Conservation (phyloP, 2,329 filamentous ascomycete species). For the Hirsutella thompsonii region DNA sequence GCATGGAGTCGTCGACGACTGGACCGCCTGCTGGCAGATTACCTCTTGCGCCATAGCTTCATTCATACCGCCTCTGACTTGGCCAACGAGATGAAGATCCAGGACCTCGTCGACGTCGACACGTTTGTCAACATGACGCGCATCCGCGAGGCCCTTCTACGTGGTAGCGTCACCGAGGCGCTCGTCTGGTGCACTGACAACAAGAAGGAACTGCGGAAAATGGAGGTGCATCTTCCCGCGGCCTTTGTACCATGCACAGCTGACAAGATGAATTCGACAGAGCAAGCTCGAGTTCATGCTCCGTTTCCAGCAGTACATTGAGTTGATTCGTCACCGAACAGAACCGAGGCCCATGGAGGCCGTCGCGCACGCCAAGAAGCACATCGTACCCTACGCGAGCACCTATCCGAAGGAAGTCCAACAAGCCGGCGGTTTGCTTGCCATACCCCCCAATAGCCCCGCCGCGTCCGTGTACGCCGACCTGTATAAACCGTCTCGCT, state of each 20-base stretch:
- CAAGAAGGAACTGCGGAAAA: slow-evolving; percentile 81
- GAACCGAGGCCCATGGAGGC: slow-evolving; percentile 59
- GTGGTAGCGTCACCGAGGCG: slow-evolving; percentile 63
- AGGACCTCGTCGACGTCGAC: slow-evolving; percentile 74
- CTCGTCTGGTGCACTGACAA: slow-evolving; percentile 88
- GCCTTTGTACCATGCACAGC: not conserved
- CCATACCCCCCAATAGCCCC: slow-evolving; percentile 45
- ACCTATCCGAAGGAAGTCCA: slow-evolving; percentile 56
- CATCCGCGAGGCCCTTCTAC: slow-evolving; percentile 60
- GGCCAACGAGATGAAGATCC: slow-evolving; percentile 61
- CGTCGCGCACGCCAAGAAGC: slow-evolving; percentile 69
- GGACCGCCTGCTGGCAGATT: slow-evolving; percentile 82
- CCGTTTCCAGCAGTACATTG: slow-evolving; percentile 87
- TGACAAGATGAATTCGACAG: slow-evolving; percentile 19
- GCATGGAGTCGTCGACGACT: slow-evolving; percentile 73
- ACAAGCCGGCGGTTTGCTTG: slow-evolving; percentile 68
- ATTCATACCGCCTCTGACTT: slow-evolving; percentile 63
- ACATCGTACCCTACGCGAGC: slow-evolving; percentile 58
- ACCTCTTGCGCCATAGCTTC: slow-evolving; percentile 76
- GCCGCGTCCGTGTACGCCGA: slow-evolving; percentile 28
- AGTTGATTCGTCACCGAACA: slow-evolving; percentile 61
- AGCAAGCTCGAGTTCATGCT: slow-evolving; percentile 87
- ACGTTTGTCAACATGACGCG: slow-evolving; percentile 74
- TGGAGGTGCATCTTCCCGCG: slow-evolving; percentile 45
- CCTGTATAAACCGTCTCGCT: slow-evolving; percentile 63